Evolutionary conservation across 1,284 basidiomycete genomes (phyloP), one percentile per base, ranked within the genome.

Genomic region (Tausonia pullulans): DNA sequence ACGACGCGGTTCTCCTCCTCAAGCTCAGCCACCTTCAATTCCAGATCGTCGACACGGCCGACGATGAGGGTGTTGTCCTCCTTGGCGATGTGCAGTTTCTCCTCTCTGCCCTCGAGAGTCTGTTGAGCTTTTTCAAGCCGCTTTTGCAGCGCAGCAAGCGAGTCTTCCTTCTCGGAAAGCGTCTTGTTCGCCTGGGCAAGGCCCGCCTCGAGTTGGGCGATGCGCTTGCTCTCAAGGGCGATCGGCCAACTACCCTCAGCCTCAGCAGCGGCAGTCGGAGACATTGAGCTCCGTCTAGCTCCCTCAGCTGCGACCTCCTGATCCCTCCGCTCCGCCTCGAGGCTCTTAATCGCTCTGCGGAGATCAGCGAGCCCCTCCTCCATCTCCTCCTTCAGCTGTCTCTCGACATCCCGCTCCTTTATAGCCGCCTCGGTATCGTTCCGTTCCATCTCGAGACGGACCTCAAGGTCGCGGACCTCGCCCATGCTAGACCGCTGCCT

Each of bases 401-500:
- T 27, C 51, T 58, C 58, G 16, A 8, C 40, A 5, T 52, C 52
- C 10, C 43, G 51, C 45, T 43, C 49, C 43, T 54, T 51, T 7
- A 57, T 41, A 2, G 52, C 44, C 43, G 6, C 27, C 10, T 40
- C 45, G 13, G 51, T 43, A n/a, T 64, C 62, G 57, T 45, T 48
- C 10, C 58, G n/a, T 46, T 64, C 39, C 16, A 46, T 58, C 43
- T 64, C 58, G 44, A 64, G 40, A 27, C 58, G 51, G 5, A 64
- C 56, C 45, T 64, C 62, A 10, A 64, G 40, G n/a, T 64, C 62
- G 2, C 62, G n/a, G 2, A 60, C 58, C 52, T 60, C 57, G 39
- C 56, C 57, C 58, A 58, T 39, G 45, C 50, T 48, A 14, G 40
- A n/a, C 46, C 49, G 4, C 54, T 56, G 54, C 10, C 54, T 43